These are phyloP conservation scores for Telopea speciosissima DNA, from an alignment of 177 flowering plant genomes.

Conservation along the genomic window DNA sequence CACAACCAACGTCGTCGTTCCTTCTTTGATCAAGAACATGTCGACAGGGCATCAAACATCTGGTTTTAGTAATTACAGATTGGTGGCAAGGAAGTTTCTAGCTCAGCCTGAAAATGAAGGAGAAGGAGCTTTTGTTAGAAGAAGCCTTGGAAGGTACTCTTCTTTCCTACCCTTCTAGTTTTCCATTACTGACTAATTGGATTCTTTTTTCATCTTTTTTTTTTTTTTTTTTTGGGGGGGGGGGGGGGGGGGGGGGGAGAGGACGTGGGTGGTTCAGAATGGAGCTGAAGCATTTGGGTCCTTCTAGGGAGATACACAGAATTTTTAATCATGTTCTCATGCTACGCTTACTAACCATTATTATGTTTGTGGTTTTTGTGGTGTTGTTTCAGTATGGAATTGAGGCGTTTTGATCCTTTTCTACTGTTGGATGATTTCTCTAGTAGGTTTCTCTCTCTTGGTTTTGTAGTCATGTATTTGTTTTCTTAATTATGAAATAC, in stretches of 20 bases:
- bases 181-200: too few species aligned
- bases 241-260: too few species aligned
- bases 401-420: conserved; percentile 77
- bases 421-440: conserved; percentile 80
- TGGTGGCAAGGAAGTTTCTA: conserved; percentile 48
- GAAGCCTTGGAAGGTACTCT: conserved; percentile 72
- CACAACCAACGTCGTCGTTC: not conserved
- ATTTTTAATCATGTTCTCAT: too few species aligned
- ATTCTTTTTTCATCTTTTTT: too few species aligned
- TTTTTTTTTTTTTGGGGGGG: too few species aligned
- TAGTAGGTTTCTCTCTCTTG: conserved; percentile 27
- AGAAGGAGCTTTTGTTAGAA: conserved; percentile 71
- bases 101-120: conserved; percentile 69
- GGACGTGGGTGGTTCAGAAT: too few species aligned
- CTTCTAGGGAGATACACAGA: too few species aligned
- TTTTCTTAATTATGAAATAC: not conserved
- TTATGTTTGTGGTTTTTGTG: conserved; percentile 1
- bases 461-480: not conserved
- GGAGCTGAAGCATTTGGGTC: too few species aligned
- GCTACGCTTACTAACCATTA: too few species aligned
- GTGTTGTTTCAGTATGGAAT: conserved; percentile 43
- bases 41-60: conserved; percentile 29
- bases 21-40: conserved; percentile 5
- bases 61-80: conserved; percentile 32
- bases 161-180: conserved; percentile 1